A percentile compares a stretch with the other conserved stretches of the same genome.
phyloP scores from a whole-genome alignment of 164 flowering plant species.

The Echeveria elegans region DNA sequence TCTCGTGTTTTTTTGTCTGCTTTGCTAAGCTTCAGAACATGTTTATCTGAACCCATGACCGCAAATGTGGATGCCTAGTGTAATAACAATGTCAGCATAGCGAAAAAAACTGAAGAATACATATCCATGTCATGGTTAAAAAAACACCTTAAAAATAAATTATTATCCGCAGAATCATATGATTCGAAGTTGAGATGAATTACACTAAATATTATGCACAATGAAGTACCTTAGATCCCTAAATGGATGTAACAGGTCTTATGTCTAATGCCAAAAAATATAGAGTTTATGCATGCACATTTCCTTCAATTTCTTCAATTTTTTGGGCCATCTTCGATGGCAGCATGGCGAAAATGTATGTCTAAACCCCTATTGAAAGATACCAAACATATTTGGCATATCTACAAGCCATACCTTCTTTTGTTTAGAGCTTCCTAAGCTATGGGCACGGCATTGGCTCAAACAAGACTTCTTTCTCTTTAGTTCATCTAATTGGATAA shows the following conservation, averaged over 20 bases:
- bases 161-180: not conserved
- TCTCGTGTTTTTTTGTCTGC: constrained; percentile 14
- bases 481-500: not conserved
- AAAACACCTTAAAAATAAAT: not conserved
- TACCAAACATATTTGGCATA: not conserved
- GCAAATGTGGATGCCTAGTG: not conserved
- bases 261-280: no score
- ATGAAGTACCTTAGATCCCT: not conserved
- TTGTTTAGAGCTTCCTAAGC: not conserved
- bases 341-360: not conserved
- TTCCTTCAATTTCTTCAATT: not conserved
- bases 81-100: not conserved
- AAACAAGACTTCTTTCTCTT: not conserved
- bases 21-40: constrained; percentile 12
- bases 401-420: constrained; percentile 1
- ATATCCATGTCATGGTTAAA: not conserved
- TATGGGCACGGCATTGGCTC: not conserved
- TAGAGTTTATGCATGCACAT: not conserved
- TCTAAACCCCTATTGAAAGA: not conserved
- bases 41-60: constrained; percentile 40
- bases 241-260: no score
- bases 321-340: not conserved
- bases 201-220: not conserved
- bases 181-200: not conserved
- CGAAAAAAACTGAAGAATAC: not conserved